Conservation (phyloP, 768 basidiomycete genomes). For the Tricholoma saponaceum region DNA sequence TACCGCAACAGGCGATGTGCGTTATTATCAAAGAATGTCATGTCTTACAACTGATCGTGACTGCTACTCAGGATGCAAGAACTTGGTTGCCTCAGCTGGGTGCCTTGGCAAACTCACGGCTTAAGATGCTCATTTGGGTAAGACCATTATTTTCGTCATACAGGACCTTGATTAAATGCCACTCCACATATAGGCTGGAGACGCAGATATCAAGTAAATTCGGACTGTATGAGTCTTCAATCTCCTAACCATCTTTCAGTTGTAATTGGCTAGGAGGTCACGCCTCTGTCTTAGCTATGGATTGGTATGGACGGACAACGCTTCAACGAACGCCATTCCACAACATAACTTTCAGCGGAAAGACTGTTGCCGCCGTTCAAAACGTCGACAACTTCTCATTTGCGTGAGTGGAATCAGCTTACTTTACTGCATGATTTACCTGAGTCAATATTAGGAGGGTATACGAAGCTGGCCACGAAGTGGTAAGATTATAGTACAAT, state of each 20-base stretch:
- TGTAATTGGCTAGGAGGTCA: conserved; percentile 43
- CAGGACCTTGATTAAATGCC: conserved; percentile 26
- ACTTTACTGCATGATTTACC: neutral
- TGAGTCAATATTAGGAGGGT: conserved; percentile 36
- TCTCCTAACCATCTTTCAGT: conserved; percentile 13
- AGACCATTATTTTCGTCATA: neutral
- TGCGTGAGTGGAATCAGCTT: conserved; percentile 41
- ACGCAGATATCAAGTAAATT: conserved; percentile 44
- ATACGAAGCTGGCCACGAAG: conserved; percentile 57
- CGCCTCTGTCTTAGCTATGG: conserved; percentile 38
- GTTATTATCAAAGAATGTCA: conserved; percentile 8
- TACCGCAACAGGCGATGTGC: conserved; percentile 51
- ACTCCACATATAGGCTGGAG: conserved; percentile 29
- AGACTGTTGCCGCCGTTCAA: conserved; percentile 52
- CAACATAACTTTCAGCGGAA: conserved; percentile 55
- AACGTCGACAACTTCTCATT: conserved; percentile 67
- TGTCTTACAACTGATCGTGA: neutral
- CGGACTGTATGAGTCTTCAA: neutral
- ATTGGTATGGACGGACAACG: conserved; percentile 40
- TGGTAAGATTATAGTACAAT: conserved; percentile 36
- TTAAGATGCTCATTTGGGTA: conserved; percentile 48
- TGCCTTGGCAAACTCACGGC: conserved; percentile 38
- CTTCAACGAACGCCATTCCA: conserved; percentile 34
- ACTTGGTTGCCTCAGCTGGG: conserved; percentile 48
- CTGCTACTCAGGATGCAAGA: conserved; percentile 41